These are phyloP conservation scores for Microcyclosporella mali DNA, from an alignment of 2,329 filamentous ascomycete species.

Conservation along the genomic window DNA sequence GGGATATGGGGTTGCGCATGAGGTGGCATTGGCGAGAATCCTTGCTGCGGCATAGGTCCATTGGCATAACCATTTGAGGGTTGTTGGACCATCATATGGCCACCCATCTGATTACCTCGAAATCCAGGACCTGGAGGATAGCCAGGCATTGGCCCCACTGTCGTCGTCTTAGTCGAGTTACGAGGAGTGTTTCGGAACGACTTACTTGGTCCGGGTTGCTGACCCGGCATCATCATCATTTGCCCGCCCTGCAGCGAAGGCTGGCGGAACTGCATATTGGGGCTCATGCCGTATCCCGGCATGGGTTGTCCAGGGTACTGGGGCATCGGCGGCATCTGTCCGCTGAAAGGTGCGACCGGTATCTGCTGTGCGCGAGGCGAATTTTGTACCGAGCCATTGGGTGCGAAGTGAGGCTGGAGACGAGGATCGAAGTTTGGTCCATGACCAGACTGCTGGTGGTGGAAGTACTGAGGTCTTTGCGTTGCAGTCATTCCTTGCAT, in stretches of 20 bases:
- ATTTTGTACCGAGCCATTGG: slow-evolving; percentile 67
- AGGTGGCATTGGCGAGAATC: slow-evolving; percentile 57
- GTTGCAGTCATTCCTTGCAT: slow-evolving; percentile 62
- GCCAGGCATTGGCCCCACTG: slow-evolving; percentile 40
- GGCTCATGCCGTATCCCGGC: slow-evolving; percentile 64
- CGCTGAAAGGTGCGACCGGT: slow-evolving; percentile 45
- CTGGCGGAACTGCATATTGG: slow-evolving; percentile 50
- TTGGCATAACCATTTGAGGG: slow-evolving; percentile 65
- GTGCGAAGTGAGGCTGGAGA: slow-evolving; percentile 76
- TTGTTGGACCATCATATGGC: slow-evolving; percentile 74
- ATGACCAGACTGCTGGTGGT: slow-evolving; percentile 64
- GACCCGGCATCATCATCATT: slow-evolving; percentile 24
- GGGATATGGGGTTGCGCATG: slow-evolving; percentile 60
- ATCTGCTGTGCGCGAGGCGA: slow-evolving; percentile 69
- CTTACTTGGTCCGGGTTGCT: slow-evolving; percentile 23
- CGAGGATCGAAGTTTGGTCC: slow-evolving; percentile 71
- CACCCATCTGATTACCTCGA: slow-evolving; percentile 49
- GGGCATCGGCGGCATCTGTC: slow-evolving; percentile 38
- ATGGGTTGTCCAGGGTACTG: slow-evolving; percentile 63
- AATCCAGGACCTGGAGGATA: slow-evolving; percentile 17
- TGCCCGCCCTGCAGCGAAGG: slow-evolving; percentile 16
- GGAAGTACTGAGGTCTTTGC: slow-evolving; percentile 72
- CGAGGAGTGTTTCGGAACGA: slow-evolving; percentile 1
- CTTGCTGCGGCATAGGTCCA: slow-evolving; percentile 65
- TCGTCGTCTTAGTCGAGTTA: slow-evolving; percentile 60